Conservation (phyloP, 1,284 basidiomycete genomes). For the Apiotrichum gracile region DNA sequence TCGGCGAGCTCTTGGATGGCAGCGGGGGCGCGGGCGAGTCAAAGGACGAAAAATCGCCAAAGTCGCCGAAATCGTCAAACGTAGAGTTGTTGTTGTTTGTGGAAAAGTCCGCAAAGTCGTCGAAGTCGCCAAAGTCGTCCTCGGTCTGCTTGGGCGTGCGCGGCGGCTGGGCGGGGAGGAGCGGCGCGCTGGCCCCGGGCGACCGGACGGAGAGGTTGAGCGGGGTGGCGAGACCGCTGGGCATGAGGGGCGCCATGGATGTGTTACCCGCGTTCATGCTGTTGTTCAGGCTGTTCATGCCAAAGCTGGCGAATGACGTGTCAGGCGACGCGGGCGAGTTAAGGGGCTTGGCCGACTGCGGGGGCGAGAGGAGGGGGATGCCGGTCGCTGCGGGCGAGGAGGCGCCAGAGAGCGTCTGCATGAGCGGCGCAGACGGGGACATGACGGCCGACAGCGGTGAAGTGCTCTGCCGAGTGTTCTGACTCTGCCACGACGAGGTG, state of each 20-base stretch:
- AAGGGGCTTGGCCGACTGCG: background rate
- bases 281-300: too few species aligned
- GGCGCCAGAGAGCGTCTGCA: background rate
- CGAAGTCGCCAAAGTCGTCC: background rate
- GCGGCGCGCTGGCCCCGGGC: background rate
- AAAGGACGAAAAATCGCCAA: conserved; percentile 7
- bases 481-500: background rate
- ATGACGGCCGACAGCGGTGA: background rate
- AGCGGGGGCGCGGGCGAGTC: background rate
- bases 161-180: background rate
- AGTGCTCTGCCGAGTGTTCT: background rate
- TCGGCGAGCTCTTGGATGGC: background rate
- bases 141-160: background rate
- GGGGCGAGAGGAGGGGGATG: background rate
- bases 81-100: background rate
- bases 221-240: background rate
- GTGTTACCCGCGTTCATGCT: too few species aligned
- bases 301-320: background rate
- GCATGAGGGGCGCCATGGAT: background rate
- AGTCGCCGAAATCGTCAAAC: conserved; percentile 13
- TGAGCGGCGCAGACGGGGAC: background rate
- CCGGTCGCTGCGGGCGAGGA: background rate
- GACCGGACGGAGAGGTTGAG: background rate
- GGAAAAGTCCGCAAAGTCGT: background rate
- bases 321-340: background rate